phyloP scores from a whole-genome alignment of 2,329 filamentous ascomycete species.

The Biscogniauxia sp. region DNA sequence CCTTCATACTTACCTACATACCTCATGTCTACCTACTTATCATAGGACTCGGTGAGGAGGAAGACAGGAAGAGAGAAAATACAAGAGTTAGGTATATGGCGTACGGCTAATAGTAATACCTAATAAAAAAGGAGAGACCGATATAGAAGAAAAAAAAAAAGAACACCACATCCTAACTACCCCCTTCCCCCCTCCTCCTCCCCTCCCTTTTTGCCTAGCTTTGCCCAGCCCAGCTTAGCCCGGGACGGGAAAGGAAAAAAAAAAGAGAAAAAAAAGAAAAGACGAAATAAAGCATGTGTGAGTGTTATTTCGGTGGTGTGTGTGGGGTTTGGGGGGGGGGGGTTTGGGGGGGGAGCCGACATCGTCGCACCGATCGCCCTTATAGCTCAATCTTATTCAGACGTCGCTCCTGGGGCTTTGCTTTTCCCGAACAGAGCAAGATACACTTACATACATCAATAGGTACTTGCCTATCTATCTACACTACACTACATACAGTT shows the following conservation, averaged over 20 bases:
- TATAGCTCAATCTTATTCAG: constrained; percentile 17
- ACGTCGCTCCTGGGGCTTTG: constrained; percentile 1
- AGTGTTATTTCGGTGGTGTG: background rate
- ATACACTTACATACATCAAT: background rate
- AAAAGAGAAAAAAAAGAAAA: background rate
- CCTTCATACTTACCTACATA: background rate
- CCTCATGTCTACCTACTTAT: background rate
- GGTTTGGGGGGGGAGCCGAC: too few relatives aligned
- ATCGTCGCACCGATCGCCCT: background rate
- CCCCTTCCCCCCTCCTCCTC: too few relatives aligned
- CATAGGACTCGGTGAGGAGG: background rate
- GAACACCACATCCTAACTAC: background rate
- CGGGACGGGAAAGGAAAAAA: background rate
- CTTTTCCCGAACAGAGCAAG: background rate
- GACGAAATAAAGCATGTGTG: background rate
- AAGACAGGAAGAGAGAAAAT: background rate
- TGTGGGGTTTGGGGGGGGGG: background rate
- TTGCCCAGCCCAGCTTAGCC: background rate
- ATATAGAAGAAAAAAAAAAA: background rate
- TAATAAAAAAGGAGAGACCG: too few relatives aligned
- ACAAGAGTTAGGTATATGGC: background rate
- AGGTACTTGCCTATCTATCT: background rate
- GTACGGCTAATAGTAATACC: too few relatives aligned
- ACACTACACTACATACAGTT: too few relatives aligned
- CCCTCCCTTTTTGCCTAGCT: background rate